These are phyloP conservation scores for Mortierella hygrophila DNA, from an alignment of 192 early-diverging fungal genomes.

Conservation along the genomic window DNA sequence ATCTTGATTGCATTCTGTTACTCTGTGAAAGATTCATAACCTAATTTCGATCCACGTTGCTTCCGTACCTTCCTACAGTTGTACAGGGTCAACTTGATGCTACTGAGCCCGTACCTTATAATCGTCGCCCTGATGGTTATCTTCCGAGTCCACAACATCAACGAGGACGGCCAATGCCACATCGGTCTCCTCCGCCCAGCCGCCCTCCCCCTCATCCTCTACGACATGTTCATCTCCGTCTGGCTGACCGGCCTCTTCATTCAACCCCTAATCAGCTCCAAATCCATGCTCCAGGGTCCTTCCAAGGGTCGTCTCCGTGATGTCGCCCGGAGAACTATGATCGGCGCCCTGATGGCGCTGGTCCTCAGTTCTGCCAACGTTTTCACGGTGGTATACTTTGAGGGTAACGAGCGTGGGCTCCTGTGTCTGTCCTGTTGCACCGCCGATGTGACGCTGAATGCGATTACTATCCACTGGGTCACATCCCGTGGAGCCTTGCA, in stretches of 20 bases:
- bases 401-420: conserved; percentile 53
- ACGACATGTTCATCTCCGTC: conserved; percentile 22
- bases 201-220: conserved; percentile 16
- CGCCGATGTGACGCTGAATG: conserved; percentile 58
- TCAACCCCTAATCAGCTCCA: conserved; percentile 20
- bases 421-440: conserved; percentile 56
- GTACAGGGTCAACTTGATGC: conserved; percentile 20
- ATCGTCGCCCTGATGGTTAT: conserved; percentile 24
- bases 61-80: neutral
- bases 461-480: conserved; percentile 58
- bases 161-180: conserved; percentile 2
- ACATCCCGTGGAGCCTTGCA: conserved; percentile 17
- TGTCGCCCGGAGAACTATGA: conserved; percentile 47
- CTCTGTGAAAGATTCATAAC: neutral
- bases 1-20: neutral
- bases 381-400: conserved; percentile 40
- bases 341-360: conserved; percentile 51
- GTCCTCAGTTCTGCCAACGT: conserved; percentile 57
- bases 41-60: neutral
- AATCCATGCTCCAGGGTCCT: conserved; percentile 25
- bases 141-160: conserved; percentile 16
- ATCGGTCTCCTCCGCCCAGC: conserved; percentile 26
- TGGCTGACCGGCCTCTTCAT: conserved; percentile 33
- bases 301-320: conserved; percentile 30
- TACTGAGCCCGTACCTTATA: conserved; percentile 15